A percentile compares a stretch with the other conserved stretches of the same genome.
phyloP scores from a whole-genome alignment of 2,329 filamentous ascomycete species.

The Onygenales sp. region DNA sequence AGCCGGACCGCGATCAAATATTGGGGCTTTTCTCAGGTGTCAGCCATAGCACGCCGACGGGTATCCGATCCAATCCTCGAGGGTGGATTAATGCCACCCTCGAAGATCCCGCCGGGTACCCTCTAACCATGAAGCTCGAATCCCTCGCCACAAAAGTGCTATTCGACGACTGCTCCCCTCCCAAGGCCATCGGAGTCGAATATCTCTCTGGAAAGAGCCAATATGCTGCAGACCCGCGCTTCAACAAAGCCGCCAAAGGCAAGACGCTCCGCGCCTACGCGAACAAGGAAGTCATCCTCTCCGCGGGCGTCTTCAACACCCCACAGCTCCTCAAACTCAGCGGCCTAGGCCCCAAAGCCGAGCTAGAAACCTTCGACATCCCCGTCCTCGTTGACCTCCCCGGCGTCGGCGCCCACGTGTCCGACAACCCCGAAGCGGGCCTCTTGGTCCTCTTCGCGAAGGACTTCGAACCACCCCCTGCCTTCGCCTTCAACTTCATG shows the following conservation, averaged over 20 bases:
- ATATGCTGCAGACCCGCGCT: constrained; percentile 38
- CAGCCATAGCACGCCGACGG: constrained; percentile 33
- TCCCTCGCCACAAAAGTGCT: constrained; percentile 37
- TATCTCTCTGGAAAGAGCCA: constrained; percentile 39
- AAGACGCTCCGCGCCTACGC: constrained; percentile 22
- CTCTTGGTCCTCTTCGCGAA: background rate
- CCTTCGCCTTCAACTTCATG: background rate
- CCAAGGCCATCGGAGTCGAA: constrained; percentile 41
- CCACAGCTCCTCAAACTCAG: constrained; percentile 57
- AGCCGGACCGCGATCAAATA: constrained; percentile 35
- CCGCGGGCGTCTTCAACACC: constrained; percentile 51
- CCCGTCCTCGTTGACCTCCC: constrained; percentile 45
- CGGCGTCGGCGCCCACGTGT: constrained; percentile 55
- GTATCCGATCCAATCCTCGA: constrained; percentile 36
- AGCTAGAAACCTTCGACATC: constrained; percentile 48
- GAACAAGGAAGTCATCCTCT: constrained; percentile 37
- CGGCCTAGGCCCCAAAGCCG: constrained; percentile 49
- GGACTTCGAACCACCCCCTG: background rate
- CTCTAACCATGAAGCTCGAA: constrained; percentile 46
- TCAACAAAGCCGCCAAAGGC: constrained; percentile 18
- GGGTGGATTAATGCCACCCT: constrained; percentile 25
- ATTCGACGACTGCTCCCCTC: constrained; percentile 32
- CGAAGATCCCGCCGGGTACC: constrained; percentile 35
- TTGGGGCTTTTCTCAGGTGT: constrained; percentile 43
- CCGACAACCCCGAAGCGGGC: constrained; percentile 47